These are phyloP conservation scores for Sonneratia caseolaris DNA, from an alignment of 345 rosid genomes.

Conservation along the genomic window DNA sequence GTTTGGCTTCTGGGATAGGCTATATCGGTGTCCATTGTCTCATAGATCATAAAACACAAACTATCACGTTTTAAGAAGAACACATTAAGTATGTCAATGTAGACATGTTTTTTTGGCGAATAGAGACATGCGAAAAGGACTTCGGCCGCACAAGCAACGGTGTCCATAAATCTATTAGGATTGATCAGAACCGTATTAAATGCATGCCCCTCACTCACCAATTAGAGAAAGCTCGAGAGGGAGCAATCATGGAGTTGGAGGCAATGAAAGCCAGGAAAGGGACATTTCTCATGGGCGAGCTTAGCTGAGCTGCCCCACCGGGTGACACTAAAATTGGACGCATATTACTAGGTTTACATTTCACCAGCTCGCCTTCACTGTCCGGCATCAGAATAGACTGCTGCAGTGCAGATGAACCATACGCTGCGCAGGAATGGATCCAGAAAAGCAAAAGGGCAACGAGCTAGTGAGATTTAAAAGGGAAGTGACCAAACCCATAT, in stretches of 20 bases:
- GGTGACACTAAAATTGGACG: neutral
- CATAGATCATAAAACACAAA: neutral
- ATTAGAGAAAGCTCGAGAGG: neutral
- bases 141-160: slow-evolving; percentile 3
- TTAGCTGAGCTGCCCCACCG: no score
- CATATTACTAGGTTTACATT: neutral
- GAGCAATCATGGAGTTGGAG: neutral
- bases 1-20: neutral
- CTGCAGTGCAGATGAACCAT: no score
- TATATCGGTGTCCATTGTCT: neutral
- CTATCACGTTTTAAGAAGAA: neutral
- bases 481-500: no score
- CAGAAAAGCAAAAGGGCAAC: no score
- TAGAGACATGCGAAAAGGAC: neutral
- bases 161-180: slow-evolving; percentile 4
- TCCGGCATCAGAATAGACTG: neutral
- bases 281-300: neutral
- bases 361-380: neutral
- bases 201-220: neutral
- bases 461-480: no score
- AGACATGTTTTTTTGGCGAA: neutral
- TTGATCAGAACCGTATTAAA: neutral
- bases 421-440: no score
- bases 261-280: neutral
- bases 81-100: neutral